phyloP scores from a whole-genome alignment of 2,329 filamentous ascomycete species.

The Bipolaris gigantea region DNA sequence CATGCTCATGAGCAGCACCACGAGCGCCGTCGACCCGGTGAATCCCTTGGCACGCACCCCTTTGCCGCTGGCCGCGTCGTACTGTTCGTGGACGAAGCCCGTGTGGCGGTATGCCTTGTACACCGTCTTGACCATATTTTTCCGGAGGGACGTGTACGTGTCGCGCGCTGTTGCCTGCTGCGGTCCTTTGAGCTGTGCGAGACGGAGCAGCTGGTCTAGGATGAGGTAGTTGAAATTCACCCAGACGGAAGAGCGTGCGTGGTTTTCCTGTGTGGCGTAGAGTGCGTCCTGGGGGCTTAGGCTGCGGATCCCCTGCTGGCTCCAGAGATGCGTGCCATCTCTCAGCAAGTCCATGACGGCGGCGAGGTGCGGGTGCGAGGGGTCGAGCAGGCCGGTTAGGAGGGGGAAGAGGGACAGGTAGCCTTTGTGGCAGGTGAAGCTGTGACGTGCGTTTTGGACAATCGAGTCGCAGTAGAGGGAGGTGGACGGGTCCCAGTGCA shows the following conservation, averaged over 20 bases:
- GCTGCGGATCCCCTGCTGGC: slow-evolving; percentile 79
- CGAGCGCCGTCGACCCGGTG: slow-evolving; percentile 97
- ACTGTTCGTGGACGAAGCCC: slow-evolving; percentile 98
- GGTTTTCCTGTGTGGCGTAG: slow-evolving; percentile 89
- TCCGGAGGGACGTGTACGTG: slow-evolving; percentile 74
- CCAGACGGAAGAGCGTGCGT: slow-evolving; percentile 94
- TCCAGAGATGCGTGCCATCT: slow-evolving; percentile 82
- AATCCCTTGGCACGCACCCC: slow-evolving; percentile 98
- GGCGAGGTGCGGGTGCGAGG: slow-evolving; percentile 72
- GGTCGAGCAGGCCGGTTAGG: slow-evolving; percentile 74
- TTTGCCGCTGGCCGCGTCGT: slow-evolving; percentile 85
- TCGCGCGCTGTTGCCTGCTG: slow-evolving; percentile 65
- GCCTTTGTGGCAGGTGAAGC: slow-evolving; percentile 87
- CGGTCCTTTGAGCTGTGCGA: slow-evolving; percentile 58
- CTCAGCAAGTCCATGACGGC: slow-evolving; percentile 73
- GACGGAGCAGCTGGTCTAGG: slow-evolving; percentile 66
- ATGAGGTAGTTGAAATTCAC: slow-evolving; percentile 95
- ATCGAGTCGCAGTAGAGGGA: slow-evolving; percentile 89
- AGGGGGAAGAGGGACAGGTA: slow-evolving; percentile 93
- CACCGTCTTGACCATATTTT: slow-evolving; percentile 83
- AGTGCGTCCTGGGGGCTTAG: slow-evolving; percentile 76
- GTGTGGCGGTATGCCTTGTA: slow-evolving; percentile 83
- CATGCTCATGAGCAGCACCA: slow-evolving; percentile 96
- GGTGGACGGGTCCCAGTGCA: slow-evolving; percentile 84
- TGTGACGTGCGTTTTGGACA: slow-evolving; percentile 81